Evolutionary conservation across 2,329 filamentous ascomycete species (phyloP), one percentile per base, ranked within the genome.

Genomic region (Cercospora brassicicola): DNA sequence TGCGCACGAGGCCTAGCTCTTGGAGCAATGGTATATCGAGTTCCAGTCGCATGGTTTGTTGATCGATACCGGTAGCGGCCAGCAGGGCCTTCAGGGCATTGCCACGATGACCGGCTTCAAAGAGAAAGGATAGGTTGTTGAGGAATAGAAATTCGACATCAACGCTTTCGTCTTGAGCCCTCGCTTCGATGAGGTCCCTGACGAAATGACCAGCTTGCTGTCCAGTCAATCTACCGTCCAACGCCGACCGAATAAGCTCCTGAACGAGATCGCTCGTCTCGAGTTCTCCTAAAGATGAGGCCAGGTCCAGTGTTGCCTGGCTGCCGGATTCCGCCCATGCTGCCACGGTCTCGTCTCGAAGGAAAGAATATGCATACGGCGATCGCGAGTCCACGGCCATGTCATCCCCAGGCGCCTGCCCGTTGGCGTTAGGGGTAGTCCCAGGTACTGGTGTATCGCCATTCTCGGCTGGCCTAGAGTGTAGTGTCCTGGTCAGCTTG

Each of bases 21-120:
- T 91, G 88, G 10, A 98, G 83, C 8, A 96, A 81, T 18, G 89
- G 85, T 5, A 89, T 88, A 73, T 99, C 95, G n/a, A 99, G 86
- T 71, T 93, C 88, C 69, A 91, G 87, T 65, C 94, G 91, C 85
- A 97, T 90, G 26, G 91, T 82, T 13, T 86, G 82, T 0, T 90
- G 84, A 6, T 91, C 88, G 55, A 98, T 89, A 11, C 85, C 89
- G 4, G 92, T 93, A 1, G 91, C 86, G 61, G 89, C 81, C 62
- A 96, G 84, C 73, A 97, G 89, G 13, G 88, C 84, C 64, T 86
- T 87, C 33, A 97, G 82, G 75, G 82, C 65, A 78, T 84, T 70
- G 53, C 84, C 83, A n/a, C 82, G 80, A 11, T 88, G 84, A 72
- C 93, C 90, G 39, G 88, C 84, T 64, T 96, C 92, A 68, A 91